Conservation (phyloP, 1,284 basidiomycete species). For the Puccinia sorghi region DNA sequence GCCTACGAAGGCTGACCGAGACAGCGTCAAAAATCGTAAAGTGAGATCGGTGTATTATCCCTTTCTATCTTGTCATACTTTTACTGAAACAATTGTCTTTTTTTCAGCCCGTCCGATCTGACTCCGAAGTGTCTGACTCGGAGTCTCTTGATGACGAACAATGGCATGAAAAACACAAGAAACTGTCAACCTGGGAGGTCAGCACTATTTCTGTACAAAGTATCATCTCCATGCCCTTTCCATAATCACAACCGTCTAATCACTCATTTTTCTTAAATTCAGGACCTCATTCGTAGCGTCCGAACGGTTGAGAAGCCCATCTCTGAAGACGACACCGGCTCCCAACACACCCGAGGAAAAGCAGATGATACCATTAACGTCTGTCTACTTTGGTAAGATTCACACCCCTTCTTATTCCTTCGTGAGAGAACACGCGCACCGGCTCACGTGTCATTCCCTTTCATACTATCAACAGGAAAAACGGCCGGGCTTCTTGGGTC, state of each 20-base stretch:
- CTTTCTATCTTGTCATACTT: not conserved
- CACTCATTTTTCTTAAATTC: not conserved
- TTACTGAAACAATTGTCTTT: not conserved
- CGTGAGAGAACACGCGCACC: not conserved
- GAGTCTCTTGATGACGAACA: conserved; percentile 2
- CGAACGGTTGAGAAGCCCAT: conserved; percentile 10
- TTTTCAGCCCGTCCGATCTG: not conserved
- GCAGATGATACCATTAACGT: not conserved
- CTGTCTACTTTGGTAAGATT: conserved; percentile 16
- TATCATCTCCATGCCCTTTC: not conserved
- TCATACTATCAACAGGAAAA: not conserved
- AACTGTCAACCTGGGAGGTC: conserved; percentile 17
- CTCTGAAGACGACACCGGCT: not conserved
- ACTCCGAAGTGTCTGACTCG: not conserved
- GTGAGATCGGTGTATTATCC: not conserved
- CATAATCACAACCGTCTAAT: not conserved
- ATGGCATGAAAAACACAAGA: conserved; percentile 13
- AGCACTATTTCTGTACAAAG: not conserved
- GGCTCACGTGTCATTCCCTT: not conserved
- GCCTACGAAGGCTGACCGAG: conserved; percentile 13
- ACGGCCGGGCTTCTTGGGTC: conserved; percentile 2
- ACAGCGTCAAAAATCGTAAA: conserved; percentile 32
- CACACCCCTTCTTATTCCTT: not conserved
- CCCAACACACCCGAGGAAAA: not conserved
- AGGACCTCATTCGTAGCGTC: conserved; percentile 13